phyloP scores from a whole-genome alignment of 768 basidiomycete species.

The Leucosporidium scottii region DNA sequence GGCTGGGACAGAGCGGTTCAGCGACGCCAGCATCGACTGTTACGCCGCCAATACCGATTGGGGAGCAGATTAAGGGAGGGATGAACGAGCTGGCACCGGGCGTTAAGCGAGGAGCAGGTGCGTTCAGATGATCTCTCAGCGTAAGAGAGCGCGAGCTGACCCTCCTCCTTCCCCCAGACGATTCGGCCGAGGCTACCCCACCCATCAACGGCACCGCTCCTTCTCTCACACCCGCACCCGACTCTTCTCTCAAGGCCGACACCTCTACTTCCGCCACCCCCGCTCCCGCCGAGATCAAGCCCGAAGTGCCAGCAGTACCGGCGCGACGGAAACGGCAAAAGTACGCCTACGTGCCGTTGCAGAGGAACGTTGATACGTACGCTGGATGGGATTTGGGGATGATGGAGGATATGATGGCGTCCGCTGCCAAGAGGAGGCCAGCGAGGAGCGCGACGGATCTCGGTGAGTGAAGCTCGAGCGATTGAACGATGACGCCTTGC shows the following conservation, averaged over 20 bases:
- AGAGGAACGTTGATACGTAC: slow-evolving; percentile 13
- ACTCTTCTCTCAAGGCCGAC: no score
- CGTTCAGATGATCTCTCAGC: no score
- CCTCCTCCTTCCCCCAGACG: no score
- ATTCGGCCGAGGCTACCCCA: no score
- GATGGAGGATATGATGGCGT: slow-evolving; percentile 17
- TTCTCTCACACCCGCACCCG: no score
- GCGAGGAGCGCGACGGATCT: slow-evolving; percentile 26
- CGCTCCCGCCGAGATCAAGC: not conserved
- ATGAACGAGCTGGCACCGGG: no score
- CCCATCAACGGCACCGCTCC: no score
- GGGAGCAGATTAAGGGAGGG: no score
- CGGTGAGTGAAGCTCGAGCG: slow-evolving; percentile 3
- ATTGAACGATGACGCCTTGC: not conserved
- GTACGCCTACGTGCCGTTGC: slow-evolving; percentile 31
- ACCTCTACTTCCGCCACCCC: not conserved
- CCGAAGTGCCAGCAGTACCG: slow-evolving; percentile 3
- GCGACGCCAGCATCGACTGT: not conserved
- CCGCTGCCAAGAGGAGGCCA: slow-evolving; percentile 7
- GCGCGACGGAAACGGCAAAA: slow-evolving; percentile 31
- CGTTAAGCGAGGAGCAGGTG: no score
- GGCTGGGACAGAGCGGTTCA: not conserved
- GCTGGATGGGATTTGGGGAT: slow-evolving; percentile 17
- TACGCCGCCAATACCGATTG: not conserved
- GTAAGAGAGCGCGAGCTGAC: no score